Percentiles rank a stretch among this genome's conserved stretches.
Evolutionary conservation across 306 rosid genomes (phyloP).

Genomic region (Quercus glauca): DNA sequence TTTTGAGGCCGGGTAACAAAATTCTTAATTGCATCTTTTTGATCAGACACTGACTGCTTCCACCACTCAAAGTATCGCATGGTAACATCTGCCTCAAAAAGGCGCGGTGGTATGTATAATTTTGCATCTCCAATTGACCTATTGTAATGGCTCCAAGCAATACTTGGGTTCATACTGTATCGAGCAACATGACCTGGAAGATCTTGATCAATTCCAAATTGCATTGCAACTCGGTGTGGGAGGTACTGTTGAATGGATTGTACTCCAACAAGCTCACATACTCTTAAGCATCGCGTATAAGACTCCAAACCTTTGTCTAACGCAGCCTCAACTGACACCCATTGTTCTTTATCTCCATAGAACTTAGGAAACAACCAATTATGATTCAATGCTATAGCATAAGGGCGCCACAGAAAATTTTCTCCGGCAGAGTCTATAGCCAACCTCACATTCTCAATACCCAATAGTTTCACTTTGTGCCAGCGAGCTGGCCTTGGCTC

Average conservation of each 20-base stretch:
- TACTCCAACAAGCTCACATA: constrained; percentile 39
- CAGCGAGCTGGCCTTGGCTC: constrained; percentile 27
- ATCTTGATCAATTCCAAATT: constrained; percentile 64
- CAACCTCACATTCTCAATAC: neutral
- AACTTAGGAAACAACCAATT: constrained; percentile 13
- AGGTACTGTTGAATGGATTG: constrained; percentile 27
- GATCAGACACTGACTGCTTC: neutral
- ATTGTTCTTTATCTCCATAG: constrained; percentile 10
- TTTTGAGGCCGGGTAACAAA: neutral
- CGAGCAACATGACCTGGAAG: constrained; percentile 33
- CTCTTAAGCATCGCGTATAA: constrained; percentile 34
- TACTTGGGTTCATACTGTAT: neutral
- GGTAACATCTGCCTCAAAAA: constrained; percentile 24
- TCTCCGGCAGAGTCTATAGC: constrained; percentile 18
- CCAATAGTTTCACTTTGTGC: neutral
- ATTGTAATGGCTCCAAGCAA: constrained; percentile 10
- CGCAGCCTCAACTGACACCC: constrained; percentile 7
- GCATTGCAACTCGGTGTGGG: constrained; percentile 61
- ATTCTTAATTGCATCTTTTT: neutral
- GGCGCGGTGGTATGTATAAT: constrained; percentile 20
- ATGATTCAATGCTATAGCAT: neutral
- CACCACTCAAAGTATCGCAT: constrained; percentile 5
- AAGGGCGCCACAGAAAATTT: constrained; percentile 49
- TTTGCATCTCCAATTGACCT: neutral
- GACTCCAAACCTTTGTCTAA: constrained; percentile 17